Evolutionary conservation across 1,284 basidiomycete species (phyloP).

Genomic region (Moesziomyces sp.): DNA sequence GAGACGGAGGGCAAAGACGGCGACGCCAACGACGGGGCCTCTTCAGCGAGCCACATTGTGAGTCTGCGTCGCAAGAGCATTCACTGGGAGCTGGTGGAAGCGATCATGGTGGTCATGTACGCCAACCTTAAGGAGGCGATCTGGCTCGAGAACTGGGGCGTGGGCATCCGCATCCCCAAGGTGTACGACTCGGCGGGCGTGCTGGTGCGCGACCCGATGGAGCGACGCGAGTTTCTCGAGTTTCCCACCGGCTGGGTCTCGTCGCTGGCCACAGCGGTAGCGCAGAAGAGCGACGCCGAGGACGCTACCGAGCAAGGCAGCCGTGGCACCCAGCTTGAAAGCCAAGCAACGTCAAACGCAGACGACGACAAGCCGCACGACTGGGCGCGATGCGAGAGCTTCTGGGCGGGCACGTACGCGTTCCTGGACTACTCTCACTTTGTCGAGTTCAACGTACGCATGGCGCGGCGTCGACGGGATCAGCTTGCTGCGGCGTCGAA

Average conservation of each 20-base stretch:
- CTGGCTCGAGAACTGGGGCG: conserved; percentile 50
- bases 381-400: conserved; percentile 54
- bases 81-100: conserved; percentile 53
- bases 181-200: conserved; percentile 21
- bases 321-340: not conserved
- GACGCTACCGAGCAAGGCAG: not conserved
- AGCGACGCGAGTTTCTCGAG: conserved; percentile 30
- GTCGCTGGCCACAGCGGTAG: conserved; percentile 16
- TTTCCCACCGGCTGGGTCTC: conserved; percentile 40
- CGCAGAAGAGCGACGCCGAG: not conserved
- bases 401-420: conserved; percentile 47
- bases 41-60: not conserved
- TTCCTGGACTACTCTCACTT: conserved; percentile 52
- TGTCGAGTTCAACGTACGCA: conserved; percentile 39
- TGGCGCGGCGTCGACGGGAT: conserved; percentile 27
- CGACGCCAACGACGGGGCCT: not conserved
- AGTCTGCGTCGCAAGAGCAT: conserved; percentile 38
- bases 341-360: not conserved
- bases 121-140: conserved; percentile 52
- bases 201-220: conserved; percentile 34
- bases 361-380: conserved; percentile 49
- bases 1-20: not conserved
- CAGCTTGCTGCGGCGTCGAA: not conserved
- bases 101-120: conserved; percentile 57
- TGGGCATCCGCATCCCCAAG: conserved; percentile 48